Evolutionary conservation across 768 basidiomycete species (phyloP).

Genomic region (Boletus huronensis): DNA sequence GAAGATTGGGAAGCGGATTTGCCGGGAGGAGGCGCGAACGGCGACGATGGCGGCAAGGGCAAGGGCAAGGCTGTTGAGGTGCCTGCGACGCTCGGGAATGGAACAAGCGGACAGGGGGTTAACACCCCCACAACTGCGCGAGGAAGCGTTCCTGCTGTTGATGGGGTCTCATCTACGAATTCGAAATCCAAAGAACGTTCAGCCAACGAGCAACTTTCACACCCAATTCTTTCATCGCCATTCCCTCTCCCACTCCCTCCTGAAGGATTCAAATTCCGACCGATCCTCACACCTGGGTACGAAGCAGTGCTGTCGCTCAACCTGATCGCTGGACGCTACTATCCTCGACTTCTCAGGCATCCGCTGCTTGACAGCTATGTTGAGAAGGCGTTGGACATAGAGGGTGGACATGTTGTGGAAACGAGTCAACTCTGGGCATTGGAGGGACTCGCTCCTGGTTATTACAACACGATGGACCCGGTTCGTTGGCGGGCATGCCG

Average conservation of each 20-base stretch:
- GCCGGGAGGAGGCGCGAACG: slow-evolving; percentile 27
- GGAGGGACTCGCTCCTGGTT: slow-evolving; percentile 67
- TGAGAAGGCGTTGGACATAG: slow-evolving; percentile 36
- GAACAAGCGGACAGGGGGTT: background rate
- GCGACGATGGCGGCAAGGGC: slow-evolving; percentile 19
- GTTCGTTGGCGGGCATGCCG: slow-evolving; percentile 50
- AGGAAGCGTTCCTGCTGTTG: slow-evolving; percentile 17
- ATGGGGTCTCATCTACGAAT: slow-evolving; percentile 10
- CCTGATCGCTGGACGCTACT: slow-evolving; percentile 77
- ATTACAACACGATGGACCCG: slow-evolving; percentile 70
- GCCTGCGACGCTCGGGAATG: slow-evolving; percentile 8
- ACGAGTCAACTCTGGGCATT: slow-evolving; percentile 62
- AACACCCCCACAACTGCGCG: slow-evolving; percentile 7
- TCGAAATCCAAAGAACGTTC: slow-evolving; percentile 16
- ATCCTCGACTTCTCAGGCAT: slow-evolving; percentile 66
- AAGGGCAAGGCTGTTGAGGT: slow-evolving; percentile 33
- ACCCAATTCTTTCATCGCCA: slow-evolving; percentile 30
- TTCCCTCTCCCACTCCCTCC: slow-evolving; percentile 62
- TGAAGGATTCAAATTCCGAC: slow-evolving; percentile 63
- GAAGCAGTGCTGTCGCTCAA: slow-evolving; percentile 69
- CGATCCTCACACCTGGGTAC: slow-evolving; percentile 55
- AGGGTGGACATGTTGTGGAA: slow-evolving; percentile 37
- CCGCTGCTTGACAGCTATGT: slow-evolving; percentile 50
- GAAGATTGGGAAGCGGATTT: slow-evolving; percentile 53
- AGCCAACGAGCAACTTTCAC: slow-evolving; percentile 35